Evolutionary conservation across 768 basidiomycete species (phyloP).

Genomic region (Termitomyces sp.): DNA sequence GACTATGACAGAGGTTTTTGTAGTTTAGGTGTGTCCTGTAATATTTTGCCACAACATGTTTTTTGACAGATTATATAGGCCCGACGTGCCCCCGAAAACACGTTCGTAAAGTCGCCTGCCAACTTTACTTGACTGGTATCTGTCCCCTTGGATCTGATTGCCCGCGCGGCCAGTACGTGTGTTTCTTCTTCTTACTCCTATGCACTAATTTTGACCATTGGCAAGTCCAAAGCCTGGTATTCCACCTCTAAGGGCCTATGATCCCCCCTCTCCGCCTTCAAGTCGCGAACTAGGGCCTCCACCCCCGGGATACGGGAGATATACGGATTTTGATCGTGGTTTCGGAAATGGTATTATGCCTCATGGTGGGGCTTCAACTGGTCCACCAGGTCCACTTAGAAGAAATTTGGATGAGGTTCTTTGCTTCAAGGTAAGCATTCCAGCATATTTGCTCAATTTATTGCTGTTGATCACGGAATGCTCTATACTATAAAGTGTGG

Average conservation of each 20-base stretch:
- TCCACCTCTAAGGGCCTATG: conserved; percentile 29
- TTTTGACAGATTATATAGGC: conserved; percentile 41
- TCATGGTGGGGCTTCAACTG: conserved; percentile 21
- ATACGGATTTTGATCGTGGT: conserved; percentile 68
- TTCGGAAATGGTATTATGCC: conserved; percentile 31
- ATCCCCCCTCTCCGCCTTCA: conserved; percentile 71
- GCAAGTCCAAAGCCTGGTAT: conserved; percentile 61
- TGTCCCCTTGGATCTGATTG: conserved; percentile 91
- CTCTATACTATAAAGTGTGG: conserved; percentile 57
- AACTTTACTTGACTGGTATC: conserved; percentile 87
- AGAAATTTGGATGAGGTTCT: conserved; percentile 81
- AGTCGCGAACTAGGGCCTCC: conserved; percentile 83
- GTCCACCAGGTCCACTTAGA: conserved; percentile 38
- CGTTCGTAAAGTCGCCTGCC: conserved; percentile 87
- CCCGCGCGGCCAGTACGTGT: conserved; percentile 80
- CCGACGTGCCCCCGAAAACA: conserved; percentile 90
- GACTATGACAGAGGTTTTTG: conserved; percentile 97
- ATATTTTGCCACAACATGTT: not conserved
- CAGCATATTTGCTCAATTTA: not conserved
- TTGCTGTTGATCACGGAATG: conserved; percentile 5
- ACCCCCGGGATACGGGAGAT: conserved; percentile 89
- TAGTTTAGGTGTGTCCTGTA: conserved; percentile 67
- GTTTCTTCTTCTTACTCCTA: conserved; percentile 1
- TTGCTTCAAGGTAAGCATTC: conserved; percentile 79
- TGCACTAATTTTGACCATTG: conserved; percentile 5